Evolutionary conservation across 352 stramenopile genomes (phyloP).

Genomic region (Pythium diclinum): DNA sequence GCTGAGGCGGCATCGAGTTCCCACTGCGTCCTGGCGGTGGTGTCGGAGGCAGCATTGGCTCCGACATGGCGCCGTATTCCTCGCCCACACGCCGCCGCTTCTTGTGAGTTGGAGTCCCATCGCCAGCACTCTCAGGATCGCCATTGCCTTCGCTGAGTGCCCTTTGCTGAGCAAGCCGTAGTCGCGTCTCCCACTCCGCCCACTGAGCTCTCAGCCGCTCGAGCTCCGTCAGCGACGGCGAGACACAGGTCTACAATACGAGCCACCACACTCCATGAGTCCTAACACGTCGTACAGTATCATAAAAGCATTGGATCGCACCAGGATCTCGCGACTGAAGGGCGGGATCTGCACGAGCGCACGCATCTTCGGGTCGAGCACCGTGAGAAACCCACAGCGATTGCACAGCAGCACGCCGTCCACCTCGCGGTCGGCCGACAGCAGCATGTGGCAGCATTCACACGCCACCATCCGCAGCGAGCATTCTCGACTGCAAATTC

Average conservation of each 20-base stretch:
- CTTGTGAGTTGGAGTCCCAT: slow-evolving; percentile 1
- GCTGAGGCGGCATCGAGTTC: not conserved
- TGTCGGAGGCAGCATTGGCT: slow-evolving; percentile 1
- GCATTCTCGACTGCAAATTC: slow-evolving; percentile 19
- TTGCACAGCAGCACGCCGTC: slow-evolving; percentile 31
- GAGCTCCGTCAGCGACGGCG: slow-evolving; percentile 3
- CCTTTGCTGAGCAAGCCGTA: slow-evolving; percentile 1
- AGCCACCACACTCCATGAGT: not conserved
- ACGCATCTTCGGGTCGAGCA: slow-evolving; percentile 28
- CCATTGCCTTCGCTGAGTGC: not conserved
- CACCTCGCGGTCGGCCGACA: slow-evolving; percentile 12
- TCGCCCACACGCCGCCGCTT: slow-evolving; percentile 1
- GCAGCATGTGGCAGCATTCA: slow-evolving; percentile 32
- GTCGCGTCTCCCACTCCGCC: slow-evolving; percentile 13
- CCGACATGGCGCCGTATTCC: slow-evolving; percentile 3
- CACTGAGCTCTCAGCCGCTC: slow-evolving; percentile 7
- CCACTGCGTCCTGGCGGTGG: not conserved
- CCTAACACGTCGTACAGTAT: not conserved
- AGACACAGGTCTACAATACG: not conserved
- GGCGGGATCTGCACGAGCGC: slow-evolving; percentile 21
- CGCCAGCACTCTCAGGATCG: not conserved
- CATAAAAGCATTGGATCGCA: slow-evolving; percentile 1
- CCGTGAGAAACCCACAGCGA: slow-evolving; percentile 32
- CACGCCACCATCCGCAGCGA: slow-evolving; percentile 24
- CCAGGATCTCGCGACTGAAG: slow-evolving; percentile 28